Percentiles rank a stretch among this genome's conserved stretches.
Evolutionary conservation across 352 stramenopile species (phyloP).

Genomic region (Saprolegnia diclina): DNA sequence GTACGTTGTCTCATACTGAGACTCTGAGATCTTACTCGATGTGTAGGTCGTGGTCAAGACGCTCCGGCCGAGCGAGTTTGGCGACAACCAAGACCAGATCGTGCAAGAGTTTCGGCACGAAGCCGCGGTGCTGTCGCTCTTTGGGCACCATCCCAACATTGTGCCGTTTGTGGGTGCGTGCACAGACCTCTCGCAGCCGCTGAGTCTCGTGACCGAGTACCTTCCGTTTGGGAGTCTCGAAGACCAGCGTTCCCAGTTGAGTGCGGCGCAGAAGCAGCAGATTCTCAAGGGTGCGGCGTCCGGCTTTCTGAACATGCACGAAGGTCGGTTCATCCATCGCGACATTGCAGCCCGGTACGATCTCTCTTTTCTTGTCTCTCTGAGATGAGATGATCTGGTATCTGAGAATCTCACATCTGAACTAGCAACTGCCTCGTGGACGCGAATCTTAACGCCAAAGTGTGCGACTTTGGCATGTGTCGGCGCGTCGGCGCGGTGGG

Average conservation of each 20-base stretch:
- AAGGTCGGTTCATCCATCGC: conserved; percentile 78
- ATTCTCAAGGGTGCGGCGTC: conserved; percentile 72
- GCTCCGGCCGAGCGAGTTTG: conserved; percentile 65
- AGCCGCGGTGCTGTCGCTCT: conserved; percentile 71
- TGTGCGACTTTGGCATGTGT: conserved; percentile 77
- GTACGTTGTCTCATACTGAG: background rate
- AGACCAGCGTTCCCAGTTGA: conserved; percentile 47
- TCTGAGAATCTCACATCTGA: conserved; percentile 34
- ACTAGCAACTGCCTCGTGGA: conserved; percentile 64
- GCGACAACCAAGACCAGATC: conserved; percentile 65
- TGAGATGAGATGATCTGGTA: background rate
- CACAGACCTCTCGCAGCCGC: conserved; percentile 55
- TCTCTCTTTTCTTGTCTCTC: no score
- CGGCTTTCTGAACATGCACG: conserved; percentile 74
- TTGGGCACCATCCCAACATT: conserved; percentile 74
- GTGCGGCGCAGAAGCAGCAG: conserved; percentile 41
- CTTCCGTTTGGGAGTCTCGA: conserved; percentile 66
- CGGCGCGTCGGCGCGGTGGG: conserved; percentile 50
- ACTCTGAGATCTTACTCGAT: conserved; percentile 10
- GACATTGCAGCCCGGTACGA: conserved; percentile 53
- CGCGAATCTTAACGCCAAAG: conserved; percentile 49
- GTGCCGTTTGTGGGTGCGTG: conserved; percentile 76
- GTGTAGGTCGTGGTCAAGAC: conserved; percentile 67
- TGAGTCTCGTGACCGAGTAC: conserved; percentile 69
- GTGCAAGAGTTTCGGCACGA: conserved; percentile 80